Evolutionary conservation across 768 basidiomycete genomes (phyloP).

Genomic region (Mycena indigotica): DNA sequence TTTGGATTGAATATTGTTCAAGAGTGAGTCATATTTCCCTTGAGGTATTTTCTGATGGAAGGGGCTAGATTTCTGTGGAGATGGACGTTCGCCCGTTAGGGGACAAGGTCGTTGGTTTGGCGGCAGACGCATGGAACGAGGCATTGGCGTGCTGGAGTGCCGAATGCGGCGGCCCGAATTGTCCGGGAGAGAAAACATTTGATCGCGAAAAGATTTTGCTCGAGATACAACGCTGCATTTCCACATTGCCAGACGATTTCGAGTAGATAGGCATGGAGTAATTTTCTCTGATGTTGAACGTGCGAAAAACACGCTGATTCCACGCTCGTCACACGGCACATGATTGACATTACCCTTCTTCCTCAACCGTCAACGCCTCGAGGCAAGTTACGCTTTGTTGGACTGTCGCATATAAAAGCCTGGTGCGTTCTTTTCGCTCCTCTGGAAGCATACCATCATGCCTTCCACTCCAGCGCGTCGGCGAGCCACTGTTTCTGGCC

Average conservation of each 20-base stretch:
- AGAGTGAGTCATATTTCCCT: slow-evolving; percentile 11
- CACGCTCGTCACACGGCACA: too few relatives aligned
- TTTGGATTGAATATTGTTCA: slow-evolving; percentile 17
- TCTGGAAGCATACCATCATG: too few relatives aligned
- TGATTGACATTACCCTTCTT: background rate
- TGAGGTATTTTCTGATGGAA: background rate
- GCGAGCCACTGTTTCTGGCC: background rate
- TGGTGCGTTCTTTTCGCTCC: background rate
- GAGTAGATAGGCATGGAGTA: too few relatives aligned
- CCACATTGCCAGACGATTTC: background rate
- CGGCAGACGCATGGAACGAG: slow-evolving; percentile 42
- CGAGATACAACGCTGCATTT: background rate
- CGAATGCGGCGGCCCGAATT: slow-evolving; percentile 13
- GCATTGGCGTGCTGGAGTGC: slow-evolving; percentile 50
- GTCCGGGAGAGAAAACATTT: slow-evolving; percentile 5
- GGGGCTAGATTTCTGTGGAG: slow-evolving; percentile 36
- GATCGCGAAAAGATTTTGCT: background rate
- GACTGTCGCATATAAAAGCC: background rate
- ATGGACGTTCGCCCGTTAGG: slow-evolving; percentile 48
- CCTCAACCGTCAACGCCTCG: background rate
- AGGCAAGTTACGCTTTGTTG: background rate
- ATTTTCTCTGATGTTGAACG: too few relatives aligned
- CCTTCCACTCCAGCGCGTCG: too few relatives aligned
- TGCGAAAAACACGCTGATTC: too few relatives aligned
- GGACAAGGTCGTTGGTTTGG: slow-evolving; percentile 39